Evolutionary conservation across 805 yeast genomes (phyloP).

Genomic region (Pichia insulana): DNA sequence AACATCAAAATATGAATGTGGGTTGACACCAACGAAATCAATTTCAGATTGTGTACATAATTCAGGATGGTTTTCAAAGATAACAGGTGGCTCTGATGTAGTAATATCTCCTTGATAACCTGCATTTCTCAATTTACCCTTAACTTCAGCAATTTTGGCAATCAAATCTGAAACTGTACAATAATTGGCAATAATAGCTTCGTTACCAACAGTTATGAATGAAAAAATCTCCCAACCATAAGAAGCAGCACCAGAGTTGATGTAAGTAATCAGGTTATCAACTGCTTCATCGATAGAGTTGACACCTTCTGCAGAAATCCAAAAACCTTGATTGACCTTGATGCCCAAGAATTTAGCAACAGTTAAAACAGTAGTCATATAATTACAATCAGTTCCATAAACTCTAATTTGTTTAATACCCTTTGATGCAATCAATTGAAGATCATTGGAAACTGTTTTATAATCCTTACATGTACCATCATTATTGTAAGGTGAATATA

Average conservation of each 20-base stretch:
- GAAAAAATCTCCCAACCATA: constrained; percentile 69
- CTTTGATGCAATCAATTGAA: constrained; percentile 45
- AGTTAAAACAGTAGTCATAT: constrained; percentile 57
- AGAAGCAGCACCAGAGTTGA: constrained; percentile 30
- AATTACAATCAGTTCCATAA: constrained; percentile 83
- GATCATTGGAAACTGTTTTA: constrained; percentile 47
- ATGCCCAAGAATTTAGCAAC: constrained; percentile 51
- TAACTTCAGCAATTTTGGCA: constrained; percentile 56
- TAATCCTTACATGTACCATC: constrained; percentile 60
- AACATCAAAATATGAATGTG: constrained; percentile 77
- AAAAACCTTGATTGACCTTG: constrained; percentile 77
- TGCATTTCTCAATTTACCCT: constrained; percentile 45
- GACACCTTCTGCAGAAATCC: constrained; percentile 60
- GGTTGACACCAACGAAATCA: constrained; percentile 79
- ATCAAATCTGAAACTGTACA: constrained; percentile 55
- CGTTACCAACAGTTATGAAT: constrained; percentile 78
- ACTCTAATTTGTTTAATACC: constrained; percentile 63
- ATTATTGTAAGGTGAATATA: constrained; percentile 70
- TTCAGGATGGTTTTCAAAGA: constrained; percentile 51
- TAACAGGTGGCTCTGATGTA: constrained; percentile 85
- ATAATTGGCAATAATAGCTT: constrained; percentile 63
- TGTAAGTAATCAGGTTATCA: constrained; percentile 39
- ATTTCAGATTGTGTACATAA: constrained; percentile 64
- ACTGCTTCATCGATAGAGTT: constrained; percentile 61
- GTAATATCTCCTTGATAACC: constrained; percentile 75